Evolutionary conservation across 2,329 filamentous ascomycete species (phyloP).

Genomic region (Penicillium sp.): DNA sequence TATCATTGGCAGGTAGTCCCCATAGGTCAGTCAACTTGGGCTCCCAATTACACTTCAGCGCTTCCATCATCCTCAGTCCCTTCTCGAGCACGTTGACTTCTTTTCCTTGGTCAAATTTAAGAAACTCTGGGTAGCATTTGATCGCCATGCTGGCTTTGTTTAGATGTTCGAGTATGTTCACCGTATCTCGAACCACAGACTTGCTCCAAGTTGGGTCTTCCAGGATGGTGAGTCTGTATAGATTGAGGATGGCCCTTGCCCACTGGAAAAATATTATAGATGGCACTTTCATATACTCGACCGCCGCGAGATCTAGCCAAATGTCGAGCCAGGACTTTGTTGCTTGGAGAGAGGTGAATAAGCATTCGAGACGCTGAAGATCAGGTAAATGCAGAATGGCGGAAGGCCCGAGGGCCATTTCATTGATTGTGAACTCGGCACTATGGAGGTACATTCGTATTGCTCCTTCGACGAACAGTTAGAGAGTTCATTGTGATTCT

Average conservation of each 20-base stretch:
- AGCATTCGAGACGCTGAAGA: slow-evolving; percentile 22
- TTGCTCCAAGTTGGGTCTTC: slow-evolving; percentile 31
- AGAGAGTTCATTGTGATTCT: background rate
- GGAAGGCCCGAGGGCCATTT: slow-evolving; percentile 17
- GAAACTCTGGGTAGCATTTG: slow-evolving; percentile 10
- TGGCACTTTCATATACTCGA: slow-evolving; percentile 16
- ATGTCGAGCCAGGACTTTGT: slow-evolving; percentile 24
- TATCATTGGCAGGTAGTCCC: slow-evolving; percentile 10
- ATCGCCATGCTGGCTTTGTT: slow-evolving; percentile 17
- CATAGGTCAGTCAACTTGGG: slow-evolving; percentile 24
- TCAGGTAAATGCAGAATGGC: slow-evolving; percentile 21
- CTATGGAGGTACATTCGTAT: slow-evolving; percentile 14
- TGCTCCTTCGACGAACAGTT: slow-evolving; percentile 7
- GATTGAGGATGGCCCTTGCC: slow-evolving; percentile 18
- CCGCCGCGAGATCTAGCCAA: slow-evolving; percentile 15
- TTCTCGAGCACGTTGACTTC: slow-evolving; percentile 22
- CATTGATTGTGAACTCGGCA: slow-evolving; percentile 26
- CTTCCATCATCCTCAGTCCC: slow-evolving; percentile 17
- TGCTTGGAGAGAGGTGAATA: slow-evolving; percentile 22
- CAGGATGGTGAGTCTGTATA: slow-evolving; percentile 26
- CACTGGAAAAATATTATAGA: slow-evolving; percentile 29
- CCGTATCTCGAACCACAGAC: slow-evolving; percentile 25
- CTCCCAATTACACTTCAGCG: slow-evolving; percentile 22
- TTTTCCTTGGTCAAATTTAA: background rate
- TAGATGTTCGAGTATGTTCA: slow-evolving; percentile 25